Conservation (phyloP, 2,329 filamentous ascomycete genomes). For the Botrytis squamosa region DNA sequence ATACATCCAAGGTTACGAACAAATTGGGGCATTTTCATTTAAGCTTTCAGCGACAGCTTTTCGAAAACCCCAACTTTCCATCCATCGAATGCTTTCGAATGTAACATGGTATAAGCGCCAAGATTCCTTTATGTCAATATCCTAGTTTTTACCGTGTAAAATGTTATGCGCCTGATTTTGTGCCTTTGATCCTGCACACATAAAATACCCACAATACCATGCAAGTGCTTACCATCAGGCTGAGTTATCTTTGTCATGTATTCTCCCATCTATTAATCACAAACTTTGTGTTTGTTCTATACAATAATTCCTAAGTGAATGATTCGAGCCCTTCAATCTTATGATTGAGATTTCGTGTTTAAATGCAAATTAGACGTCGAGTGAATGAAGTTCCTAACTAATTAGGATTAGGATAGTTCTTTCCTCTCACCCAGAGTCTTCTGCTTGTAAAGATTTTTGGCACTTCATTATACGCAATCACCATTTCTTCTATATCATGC, state of each 20-base stretch:
- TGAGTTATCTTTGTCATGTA: neutral
- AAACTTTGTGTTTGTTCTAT: neutral
- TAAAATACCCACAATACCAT: neutral
- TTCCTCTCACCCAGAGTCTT: neutral
- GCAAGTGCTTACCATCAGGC: neutral
- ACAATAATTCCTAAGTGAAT: neutral
- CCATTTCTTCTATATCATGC: neutral
- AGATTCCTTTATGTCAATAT: neutral
- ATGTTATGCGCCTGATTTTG: neutral
- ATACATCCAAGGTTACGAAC: neutral
- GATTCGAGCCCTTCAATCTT: neutral
- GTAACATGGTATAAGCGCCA: neutral
- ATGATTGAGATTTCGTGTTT: neutral
- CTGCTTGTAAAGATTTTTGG: neutral
- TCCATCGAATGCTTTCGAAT: neutral
- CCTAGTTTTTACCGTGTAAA: neutral
- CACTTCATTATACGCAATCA: neutral
- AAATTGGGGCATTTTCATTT: neutral
- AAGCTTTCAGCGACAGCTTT: neutral
- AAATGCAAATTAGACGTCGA: neutral
- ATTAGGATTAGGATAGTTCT: neutral
- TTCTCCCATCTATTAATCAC: neutral
- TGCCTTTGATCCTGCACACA: neutral
- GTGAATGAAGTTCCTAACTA: neutral
- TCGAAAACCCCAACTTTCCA: neutral